Conservation (phyloP, 306 rosid species). For the Sicyos edulis region DNA sequence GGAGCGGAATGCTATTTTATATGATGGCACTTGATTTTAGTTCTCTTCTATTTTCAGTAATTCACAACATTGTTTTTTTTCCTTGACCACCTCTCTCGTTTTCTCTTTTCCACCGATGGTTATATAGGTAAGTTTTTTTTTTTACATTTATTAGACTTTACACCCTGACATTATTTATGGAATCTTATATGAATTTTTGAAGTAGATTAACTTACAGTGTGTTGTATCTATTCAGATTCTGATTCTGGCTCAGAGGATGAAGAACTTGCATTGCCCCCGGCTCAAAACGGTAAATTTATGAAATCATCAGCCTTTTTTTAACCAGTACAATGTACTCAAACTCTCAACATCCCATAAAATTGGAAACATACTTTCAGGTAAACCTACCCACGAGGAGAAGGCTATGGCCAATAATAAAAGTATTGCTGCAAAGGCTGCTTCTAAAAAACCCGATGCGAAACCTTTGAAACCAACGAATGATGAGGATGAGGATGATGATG, state of each 20-base stretch:
- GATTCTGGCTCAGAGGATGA: slow-evolving; percentile 34
- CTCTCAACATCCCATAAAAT: too few species aligned
- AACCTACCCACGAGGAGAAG: slow-evolving; percentile 34
- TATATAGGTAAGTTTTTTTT: slow-evolving; percentile 34
- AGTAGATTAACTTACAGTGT: neutral
- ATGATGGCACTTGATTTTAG: neutral
- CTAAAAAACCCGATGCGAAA: slow-evolving; percentile 47
- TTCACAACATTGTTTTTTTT: neutral
- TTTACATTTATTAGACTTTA: too few species aligned
- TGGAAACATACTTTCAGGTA: slow-evolving; percentile 32
- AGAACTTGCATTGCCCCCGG: slow-evolving; percentile 24
- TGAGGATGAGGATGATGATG: slow-evolving; percentile 31
- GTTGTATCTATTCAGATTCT: slow-evolving; percentile 28
- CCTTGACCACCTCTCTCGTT: slow-evolving; percentile 39
- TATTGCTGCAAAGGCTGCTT: slow-evolving; percentile 28
- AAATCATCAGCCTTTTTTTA: neutral
- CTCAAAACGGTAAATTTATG: neutral
- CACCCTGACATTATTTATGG: neutral
- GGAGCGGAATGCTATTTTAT: neutral
- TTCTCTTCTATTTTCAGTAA: too few species aligned
- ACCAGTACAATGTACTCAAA: slow-evolving; percentile 28
- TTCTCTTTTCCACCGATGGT: slow-evolving; percentile 31
- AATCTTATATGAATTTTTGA: too few species aligned
- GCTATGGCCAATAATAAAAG: slow-evolving; percentile 25
- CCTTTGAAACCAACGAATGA: slow-evolving; percentile 44